These are phyloP conservation scores for Abrus pulchellus DNA, from an alignment of 306 rosid species.

Conservation along the genomic window DNA sequence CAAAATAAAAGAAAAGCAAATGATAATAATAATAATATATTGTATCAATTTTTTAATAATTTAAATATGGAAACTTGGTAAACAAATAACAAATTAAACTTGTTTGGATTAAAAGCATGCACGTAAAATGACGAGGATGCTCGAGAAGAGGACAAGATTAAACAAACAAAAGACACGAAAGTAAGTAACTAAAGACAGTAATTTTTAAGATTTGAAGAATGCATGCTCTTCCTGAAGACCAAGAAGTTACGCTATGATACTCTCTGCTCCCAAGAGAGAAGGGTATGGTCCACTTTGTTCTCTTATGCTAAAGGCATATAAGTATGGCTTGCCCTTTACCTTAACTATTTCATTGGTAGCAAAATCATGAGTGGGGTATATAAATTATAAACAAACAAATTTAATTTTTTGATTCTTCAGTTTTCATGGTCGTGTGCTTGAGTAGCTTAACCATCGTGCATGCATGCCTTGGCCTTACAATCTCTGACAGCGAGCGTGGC, in stretches of 20 bases:
- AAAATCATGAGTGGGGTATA: background rate
- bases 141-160: too few species aligned
- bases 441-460: slow-evolving; percentile 12
- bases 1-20: too few species aligned
- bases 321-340: slow-evolving; percentile 6
- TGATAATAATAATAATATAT: too few species aligned
- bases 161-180: too few species aligned
- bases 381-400: background rate
- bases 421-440: slow-evolving; percentile 35
- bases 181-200: background rate
- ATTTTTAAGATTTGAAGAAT: background rate
- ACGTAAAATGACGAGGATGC: too few species aligned
- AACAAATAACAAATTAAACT: background rate
- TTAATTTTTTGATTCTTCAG: background rate
- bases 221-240: slow-evolving; percentile 17
- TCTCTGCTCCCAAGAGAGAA: slow-evolving; percentile 26
- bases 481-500: slow-evolving; percentile 36
- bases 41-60: too few species aligned
- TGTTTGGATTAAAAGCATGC: background rate
- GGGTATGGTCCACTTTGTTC: slow-evolving; percentile 39
- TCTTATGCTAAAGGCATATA: background rate
- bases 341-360: slow-evolving; percentile 33
- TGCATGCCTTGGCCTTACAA: slow-evolving; percentile 12
- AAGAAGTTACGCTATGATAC: slow-evolving; percentile 34
- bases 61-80: too few species aligned